A percentile compares a stretch with the other conserved stretches of the same genome.
These are phyloP conservation scores for Fusarium nygamai DNA, from an alignment of 2,329 filamentous ascomycete genomes.

Conservation along the genomic window DNA sequence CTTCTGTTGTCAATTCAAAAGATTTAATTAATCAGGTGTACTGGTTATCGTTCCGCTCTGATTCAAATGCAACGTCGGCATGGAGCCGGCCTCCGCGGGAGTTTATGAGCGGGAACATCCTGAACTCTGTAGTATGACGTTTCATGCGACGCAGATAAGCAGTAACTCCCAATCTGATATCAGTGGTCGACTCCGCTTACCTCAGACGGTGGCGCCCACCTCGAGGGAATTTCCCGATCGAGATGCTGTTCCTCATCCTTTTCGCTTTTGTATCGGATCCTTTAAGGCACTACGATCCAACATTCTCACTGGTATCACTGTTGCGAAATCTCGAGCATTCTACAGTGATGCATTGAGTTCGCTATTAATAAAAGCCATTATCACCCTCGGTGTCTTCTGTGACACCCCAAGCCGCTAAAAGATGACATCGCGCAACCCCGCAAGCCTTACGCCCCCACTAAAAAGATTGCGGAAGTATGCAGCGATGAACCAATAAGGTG, in stretches of 20 bases:
- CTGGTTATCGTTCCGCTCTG: too few relatives aligned
- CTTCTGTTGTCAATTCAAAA: fast-evolving
- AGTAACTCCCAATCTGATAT: not conserved
- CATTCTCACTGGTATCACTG: fast-evolving
- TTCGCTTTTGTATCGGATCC: not conserved
- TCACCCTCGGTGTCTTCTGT: not conserved
- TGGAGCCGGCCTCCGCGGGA: not conserved
- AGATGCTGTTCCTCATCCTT: not conserved
- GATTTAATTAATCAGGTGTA: not conserved
- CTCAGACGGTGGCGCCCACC: not conserved
- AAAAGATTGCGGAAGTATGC: not conserved
- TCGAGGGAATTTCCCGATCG: not conserved
- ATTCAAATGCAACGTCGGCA: too few relatives aligned
- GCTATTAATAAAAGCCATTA: too few relatives aligned
- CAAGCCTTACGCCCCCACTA: not conserved
- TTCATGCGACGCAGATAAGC: not conserved
- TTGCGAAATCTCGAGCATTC: fast-evolving
- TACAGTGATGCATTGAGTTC: fast-evolving
- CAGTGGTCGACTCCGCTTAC: not conserved
- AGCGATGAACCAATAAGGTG: not conserved
- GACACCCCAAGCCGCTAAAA: not conserved
- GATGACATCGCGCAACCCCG: not conserved
- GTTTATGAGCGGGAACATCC: not conserved
- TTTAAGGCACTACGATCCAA: not conserved
- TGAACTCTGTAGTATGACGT: not conserved